Base-by-base conservation (phyloP, 495 filamentous ascomycete species). In the Sordaria brevicollis region DNA sequence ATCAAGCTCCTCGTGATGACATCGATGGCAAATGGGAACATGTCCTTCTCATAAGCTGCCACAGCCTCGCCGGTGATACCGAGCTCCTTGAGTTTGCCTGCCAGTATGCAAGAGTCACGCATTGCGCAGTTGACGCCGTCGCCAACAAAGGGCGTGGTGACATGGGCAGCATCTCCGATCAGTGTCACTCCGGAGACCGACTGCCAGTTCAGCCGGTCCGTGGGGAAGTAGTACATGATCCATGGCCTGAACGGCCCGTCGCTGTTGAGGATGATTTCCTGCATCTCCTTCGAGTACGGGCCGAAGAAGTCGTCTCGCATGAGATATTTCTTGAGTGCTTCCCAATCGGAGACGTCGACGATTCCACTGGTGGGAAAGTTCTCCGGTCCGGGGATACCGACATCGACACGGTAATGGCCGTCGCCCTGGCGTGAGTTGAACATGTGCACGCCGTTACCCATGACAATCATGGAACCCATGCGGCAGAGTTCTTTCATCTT, bases 161-260 rank as follows among this genome's bases (percentile, higher is more conserved):
- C 43, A 74, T 90, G 86, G 5, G 88, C 88, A 2, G 89, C 87
- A 76, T 91, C 89, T 5, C 88, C 88, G 29, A 87, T 73, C 1
- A 89, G 72, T 2, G 86, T 86, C 2, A 85, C 72, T 13, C 82
- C 79, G n/a, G 74, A 68, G n/a, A 75, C 75, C 31, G 69, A 65
- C 39, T 70, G 72, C 79, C 77, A 81, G 38, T 33, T 66, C 71
- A 75, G 19, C 17, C 69, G 65, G 4, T 76, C 69, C 15, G 72
- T 19, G 5, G 65, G 31, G 11, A 79, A 69, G 39, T 54, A 70
- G 69, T 76, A 76, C 34, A 35, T 35, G 34, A 35, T 35, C 34
- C 34, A 35, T 35, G 34, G 34, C 8, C 34, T 3, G 34, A 35
- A 35, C 3, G 34, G 34, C 34, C 34, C 34, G 8, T 35, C 34